Conservation (phyloP, 352 stramenopile species). For the Globisporangium polare region DNA sequence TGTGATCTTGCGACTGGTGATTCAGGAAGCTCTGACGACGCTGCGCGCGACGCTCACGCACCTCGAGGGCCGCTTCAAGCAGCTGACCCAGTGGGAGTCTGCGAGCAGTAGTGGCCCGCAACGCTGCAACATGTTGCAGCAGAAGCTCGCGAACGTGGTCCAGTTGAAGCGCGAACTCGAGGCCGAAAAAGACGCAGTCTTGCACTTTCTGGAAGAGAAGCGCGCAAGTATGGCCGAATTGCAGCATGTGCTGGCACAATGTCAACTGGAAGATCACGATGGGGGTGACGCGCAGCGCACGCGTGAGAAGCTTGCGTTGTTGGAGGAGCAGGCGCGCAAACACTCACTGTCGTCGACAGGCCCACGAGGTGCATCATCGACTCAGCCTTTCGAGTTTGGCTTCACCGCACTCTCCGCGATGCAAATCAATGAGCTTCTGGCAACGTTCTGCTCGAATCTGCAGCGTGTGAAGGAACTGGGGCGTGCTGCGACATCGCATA, state of each 20-base stretch:
- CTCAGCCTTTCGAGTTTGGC: slow-evolving; percentile 9
- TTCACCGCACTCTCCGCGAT: slow-evolving; percentile 18
- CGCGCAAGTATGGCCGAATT: slow-evolving; percentile 13
- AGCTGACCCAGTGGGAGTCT: slow-evolving; percentile 12
- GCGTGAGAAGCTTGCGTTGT: slow-evolving; percentile 30
- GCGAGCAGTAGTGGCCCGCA: slow-evolving; percentile 6
- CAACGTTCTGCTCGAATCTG: slow-evolving; percentile 20
- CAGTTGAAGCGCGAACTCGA: slow-evolving; percentile 25
- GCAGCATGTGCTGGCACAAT: slow-evolving; percentile 19
- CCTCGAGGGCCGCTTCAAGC: slow-evolving; percentile 20
- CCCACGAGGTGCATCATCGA: neutral
- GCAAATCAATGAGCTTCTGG: slow-evolving; percentile 14
- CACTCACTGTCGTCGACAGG: neutral
- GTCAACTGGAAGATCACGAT: slow-evolving; percentile 22
- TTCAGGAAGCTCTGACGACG: slow-evolving; percentile 22
- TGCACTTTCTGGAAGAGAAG: slow-evolving; percentile 14
- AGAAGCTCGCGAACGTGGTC: slow-evolving; percentile 24
- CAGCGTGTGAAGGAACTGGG: slow-evolving; percentile 15
- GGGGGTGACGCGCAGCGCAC: slow-evolving; percentile 6
- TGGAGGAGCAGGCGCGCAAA: slow-evolving; percentile 17
- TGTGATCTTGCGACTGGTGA: neutral
- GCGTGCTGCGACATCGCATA: neutral
- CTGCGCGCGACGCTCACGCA: slow-evolving; percentile 20
- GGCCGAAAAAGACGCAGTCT: slow-evolving; percentile 15
- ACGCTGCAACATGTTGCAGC: slow-evolving; percentile 13